These are phyloP conservation scores for Nakazawaea wickerhamii DNA, from an alignment of 805 yeast genomes.

Conservation along the genomic window DNA sequence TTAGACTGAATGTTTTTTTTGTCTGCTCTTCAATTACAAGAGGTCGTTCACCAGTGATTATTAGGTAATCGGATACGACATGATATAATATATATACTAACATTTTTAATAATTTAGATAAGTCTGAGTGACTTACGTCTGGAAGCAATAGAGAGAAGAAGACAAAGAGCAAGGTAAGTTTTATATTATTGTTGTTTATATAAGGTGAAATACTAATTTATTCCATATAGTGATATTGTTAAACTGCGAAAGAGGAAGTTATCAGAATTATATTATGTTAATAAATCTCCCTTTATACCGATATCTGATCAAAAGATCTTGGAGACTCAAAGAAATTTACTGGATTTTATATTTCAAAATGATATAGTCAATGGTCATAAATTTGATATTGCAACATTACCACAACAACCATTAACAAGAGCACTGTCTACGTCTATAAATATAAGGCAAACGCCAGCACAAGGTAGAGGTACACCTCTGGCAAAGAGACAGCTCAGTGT, in stretches of 20 bases:
- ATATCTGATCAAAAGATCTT: constrained; percentile 32
- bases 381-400: constrained; percentile 30
- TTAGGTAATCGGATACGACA: background rate
- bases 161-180: constrained; percentile 33
- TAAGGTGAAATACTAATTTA: constrained; percentile 49
- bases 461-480: background rate
- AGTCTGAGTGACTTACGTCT: constrained; percentile 37
- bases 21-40: no score
- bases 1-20: no score
- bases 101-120: constrained; percentile 10
- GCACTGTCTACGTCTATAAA: constrained; percentile 18
- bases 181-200: constrained; percentile 33
- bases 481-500: background rate
- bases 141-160: constrained; percentile 40
- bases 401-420: constrained; percentile 24
- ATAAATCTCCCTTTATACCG: constrained; percentile 45
- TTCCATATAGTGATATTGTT: constrained; percentile 37
- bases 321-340: constrained; percentile 33
- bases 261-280: constrained; percentile 55
- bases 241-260: constrained; percentile 50
- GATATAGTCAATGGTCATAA: constrained; percentile 43
- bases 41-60: background rate
- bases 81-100: constrained; percentile 3
- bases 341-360: constrained; percentile 44
- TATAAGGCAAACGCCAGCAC: background rate